Evolutionary conservation across 805 yeast species (phyloP).

Genomic region (Kluyveromyces nonfermentans): DNA sequence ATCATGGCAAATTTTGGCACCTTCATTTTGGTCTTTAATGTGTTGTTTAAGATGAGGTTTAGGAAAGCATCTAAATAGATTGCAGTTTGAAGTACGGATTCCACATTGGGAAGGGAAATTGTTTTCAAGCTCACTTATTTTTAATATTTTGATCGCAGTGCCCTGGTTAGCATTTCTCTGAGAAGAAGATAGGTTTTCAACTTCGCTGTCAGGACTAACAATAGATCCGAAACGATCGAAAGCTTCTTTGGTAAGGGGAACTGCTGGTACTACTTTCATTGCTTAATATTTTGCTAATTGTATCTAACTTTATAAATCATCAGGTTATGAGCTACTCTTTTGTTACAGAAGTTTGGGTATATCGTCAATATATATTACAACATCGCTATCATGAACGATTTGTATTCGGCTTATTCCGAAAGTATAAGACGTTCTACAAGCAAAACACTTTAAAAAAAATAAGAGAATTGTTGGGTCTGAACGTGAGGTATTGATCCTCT

Average conservation of each 20-base stretch:
- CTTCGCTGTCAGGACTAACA: conserved; percentile 69
- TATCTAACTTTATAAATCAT: no score
- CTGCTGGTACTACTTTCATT: conserved; percentile 33
- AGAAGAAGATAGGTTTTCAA: conserved; percentile 26
- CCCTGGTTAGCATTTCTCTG: conserved; percentile 73
- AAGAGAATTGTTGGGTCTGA: no score
- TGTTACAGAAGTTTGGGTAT: no score
- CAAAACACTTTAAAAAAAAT: no score
- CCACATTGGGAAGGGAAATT: conserved; percentile 40
- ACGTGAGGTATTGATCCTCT: no score
- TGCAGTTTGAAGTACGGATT: conserved; percentile 57
- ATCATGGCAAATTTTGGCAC: conserved; percentile 27
- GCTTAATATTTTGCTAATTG: not conserved
- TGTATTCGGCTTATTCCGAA: not conserved
- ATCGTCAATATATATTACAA: not conserved
- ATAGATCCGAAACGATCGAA: conserved; percentile 69
- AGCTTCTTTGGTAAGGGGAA: conserved; percentile 52
- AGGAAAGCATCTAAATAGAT: conserved; percentile 73
- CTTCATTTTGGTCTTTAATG: not conserved
- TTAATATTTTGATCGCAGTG: conserved; percentile 72
- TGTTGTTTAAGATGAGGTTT: conserved; percentile 48
- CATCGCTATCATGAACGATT: not conserved
- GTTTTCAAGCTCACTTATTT: conserved; percentile 61
- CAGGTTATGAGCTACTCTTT: no score
- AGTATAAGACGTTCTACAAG: no score